Base-by-base conservation (phyloP, 768 basidiomycete species). In the Panaeolus papilionaceus region DNA sequence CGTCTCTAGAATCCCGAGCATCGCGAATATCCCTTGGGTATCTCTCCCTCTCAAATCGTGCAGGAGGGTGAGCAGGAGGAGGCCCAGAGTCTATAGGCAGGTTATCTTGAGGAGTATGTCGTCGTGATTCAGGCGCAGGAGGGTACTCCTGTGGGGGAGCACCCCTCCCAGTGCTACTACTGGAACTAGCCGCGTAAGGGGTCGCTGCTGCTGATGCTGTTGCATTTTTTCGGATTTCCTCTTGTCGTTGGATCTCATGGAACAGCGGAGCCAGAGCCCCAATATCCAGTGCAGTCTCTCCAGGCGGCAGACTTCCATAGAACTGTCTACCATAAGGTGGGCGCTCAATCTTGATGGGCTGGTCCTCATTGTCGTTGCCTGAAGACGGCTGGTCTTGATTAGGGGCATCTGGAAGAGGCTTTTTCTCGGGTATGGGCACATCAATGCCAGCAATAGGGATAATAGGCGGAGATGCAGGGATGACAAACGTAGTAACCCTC, bases 141-240 rank as follows among this genome's bases (percentile, higher is more conserved):
- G 49, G 49, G 6, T 58, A 58, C 6, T 58, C 54, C 4, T 58
- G 54, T 4, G 54, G 81, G 28, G 83, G 77, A 51, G 84, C 85
- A 1, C 69, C 71, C 26, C 64, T 62, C 16, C 64, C 42, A 37
- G 68, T 63, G 33, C 33, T 33, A 54, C 68, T 70, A 33, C 78
- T 79, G 72, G 78, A 82, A 67, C 78, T 75, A 16, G 82, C 79
- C 18, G 75, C 28, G 51, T 76, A 69, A 63, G 64, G 6, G 14
- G 54, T 3, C 10, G 54, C 54, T 58, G 4, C 54, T 28, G 54
- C n/a, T 12, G 26, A 33, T 23, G 23, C 51, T 20, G n/a, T 0
- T 33, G 54, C 26, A 58, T 33, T 58, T 58, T 58, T 11, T 7
- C 54, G 54, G 16, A 12, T 58, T 58, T 28, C 54, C 14, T 33